Conservation (phyloP, 2,329 filamentous ascomycete genomes). For the Acephala macrosclerotiorum region DNA sequence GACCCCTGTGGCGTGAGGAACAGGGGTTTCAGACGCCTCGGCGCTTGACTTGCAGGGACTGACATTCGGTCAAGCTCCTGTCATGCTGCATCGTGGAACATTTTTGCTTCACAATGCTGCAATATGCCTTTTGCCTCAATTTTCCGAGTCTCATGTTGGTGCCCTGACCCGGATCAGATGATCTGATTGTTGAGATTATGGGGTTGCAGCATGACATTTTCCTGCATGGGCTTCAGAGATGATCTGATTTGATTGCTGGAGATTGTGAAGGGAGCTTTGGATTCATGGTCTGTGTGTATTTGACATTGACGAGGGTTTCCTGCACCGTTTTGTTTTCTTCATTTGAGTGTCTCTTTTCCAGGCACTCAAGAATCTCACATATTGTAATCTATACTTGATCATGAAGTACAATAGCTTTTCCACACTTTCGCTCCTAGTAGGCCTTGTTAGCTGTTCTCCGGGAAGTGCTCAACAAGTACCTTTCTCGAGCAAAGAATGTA, state of each 20-base stretch:
- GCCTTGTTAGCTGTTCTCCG: constrained; percentile 9
- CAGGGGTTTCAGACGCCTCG: constrained; percentile 10
- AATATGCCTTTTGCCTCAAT: not conserved
- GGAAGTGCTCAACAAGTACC: constrained; percentile 17
- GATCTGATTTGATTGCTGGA: constrained; percentile 8
- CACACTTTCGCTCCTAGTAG: constrained; percentile 7
- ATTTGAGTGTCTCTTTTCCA: not conserved
- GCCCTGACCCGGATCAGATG: constrained; percentile 15
- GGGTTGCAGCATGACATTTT: constrained; percentile 1
- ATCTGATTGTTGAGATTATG: constrained; percentile 7
- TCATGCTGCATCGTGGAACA: constrained; percentile 15
- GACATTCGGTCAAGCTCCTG: constrained; percentile 15
- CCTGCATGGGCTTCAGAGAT: constrained; percentile 12
- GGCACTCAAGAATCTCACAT: not conserved
- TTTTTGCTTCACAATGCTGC: constrained; percentile 14
- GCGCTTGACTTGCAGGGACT: constrained; percentile 17
- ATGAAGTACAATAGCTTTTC: constrained; percentile 4
- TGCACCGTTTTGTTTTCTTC: not conserved
- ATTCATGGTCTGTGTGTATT: not conserved
- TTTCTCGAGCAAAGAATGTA: constrained; percentile 20
- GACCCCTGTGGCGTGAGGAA: constrained; percentile 6
- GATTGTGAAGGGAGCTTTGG: not conserved
- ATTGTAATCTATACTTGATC: not conserved
- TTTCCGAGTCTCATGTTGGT: constrained; percentile 4
- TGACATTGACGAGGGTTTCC: not conserved